Percentiles rank a stretch among this genome's conserved stretches.
Conservation (phyloP, 768 basidiomycete genomes). For the Psilocybe cyanescens region DNA sequence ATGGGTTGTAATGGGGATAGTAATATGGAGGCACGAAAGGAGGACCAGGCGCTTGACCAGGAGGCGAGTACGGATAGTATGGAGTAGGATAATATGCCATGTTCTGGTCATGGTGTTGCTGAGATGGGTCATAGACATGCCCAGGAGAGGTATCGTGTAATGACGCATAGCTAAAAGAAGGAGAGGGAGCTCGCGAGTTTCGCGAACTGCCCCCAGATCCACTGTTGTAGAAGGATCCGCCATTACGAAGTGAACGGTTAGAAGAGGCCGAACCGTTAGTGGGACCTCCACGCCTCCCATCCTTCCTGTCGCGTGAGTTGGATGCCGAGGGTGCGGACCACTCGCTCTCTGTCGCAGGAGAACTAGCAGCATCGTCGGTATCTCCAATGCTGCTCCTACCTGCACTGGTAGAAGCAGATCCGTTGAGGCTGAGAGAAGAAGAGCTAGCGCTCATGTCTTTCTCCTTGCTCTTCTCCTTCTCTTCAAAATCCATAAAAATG, state of each 20-base stretch:
- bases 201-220: constrained; percentile 64
- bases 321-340: constrained; percentile 64
- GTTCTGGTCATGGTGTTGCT: constrained; percentile 36
- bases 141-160: constrained; percentile 66
- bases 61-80: constrained; percentile 57
- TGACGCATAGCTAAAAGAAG: constrained; percentile 75
- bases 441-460: constrained; percentile 79
- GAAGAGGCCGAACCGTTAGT: constrained; percentile 54
- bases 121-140: constrained; percentile 53
- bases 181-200: constrained; percentile 75
- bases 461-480: constrained; percentile 72
- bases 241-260: constrained; percentile 61
- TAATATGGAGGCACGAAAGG: constrained; percentile 47
- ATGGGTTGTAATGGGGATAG: constrained; percentile 39
- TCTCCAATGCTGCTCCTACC: constrained; percentile 68
- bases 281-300: constrained; percentile 45
- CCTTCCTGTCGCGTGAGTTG: constrained; percentile 54
- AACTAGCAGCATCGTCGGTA: constrained; percentile 69
- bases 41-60: constrained; percentile 40
- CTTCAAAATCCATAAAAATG: constrained; percentile 85
- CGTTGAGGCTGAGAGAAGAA: constrained; percentile 72
- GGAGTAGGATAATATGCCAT: constrained; percentile 49
- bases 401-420: constrained; percentile 57
- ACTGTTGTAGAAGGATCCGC: constrained; percentile 50
- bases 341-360: constrained; percentile 81